A percentile compares a stretch with the other conserved stretches of the same genome.
phyloP scores from a whole-genome alignment of 208 protist species.

The Trypanosoma rangeli region DNA sequence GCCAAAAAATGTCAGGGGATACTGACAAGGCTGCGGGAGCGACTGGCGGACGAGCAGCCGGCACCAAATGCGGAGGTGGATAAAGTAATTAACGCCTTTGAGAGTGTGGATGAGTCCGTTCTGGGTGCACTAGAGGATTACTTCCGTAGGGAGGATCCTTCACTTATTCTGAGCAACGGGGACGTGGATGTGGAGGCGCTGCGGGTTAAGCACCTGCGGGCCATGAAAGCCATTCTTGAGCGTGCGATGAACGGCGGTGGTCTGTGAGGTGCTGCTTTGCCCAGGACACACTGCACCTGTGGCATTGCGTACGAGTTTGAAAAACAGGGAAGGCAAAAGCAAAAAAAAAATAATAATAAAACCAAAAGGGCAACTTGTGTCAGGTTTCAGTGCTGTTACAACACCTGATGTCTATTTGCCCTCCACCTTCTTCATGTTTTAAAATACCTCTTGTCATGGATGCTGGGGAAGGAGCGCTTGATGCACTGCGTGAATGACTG shows the following conservation, averaged over 20 bases:
- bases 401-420: no score
- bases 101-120: conserved; percentile 35
- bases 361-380: background rate
- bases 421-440: no score
- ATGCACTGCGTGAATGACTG: no score
- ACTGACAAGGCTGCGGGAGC: conserved; percentile 40
- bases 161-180: conserved; percentile 38
- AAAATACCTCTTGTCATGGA: no score
- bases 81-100: conserved; percentile 38
- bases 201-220: conserved; percentile 59
- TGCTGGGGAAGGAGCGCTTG: no score
- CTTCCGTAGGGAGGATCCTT: conserved; percentile 47
- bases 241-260: conserved; percentile 3
- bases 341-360: background rate
- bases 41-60: conserved; percentile 45
- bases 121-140: conserved; percentile 47
- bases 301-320: no score
- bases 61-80: conserved; percentile 53
- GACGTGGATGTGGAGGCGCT: conserved; percentile 48
- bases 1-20: conserved; percentile 44
- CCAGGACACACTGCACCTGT: no score
- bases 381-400: no score
- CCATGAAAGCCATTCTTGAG: conserved; percentile 55
- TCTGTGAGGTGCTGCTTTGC: no score
- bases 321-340: background rate